Evolutionary conservation across 805 yeast genomes (phyloP), one percentile per base, ranked within the genome.

Genomic region (Candida maesae): DNA sequence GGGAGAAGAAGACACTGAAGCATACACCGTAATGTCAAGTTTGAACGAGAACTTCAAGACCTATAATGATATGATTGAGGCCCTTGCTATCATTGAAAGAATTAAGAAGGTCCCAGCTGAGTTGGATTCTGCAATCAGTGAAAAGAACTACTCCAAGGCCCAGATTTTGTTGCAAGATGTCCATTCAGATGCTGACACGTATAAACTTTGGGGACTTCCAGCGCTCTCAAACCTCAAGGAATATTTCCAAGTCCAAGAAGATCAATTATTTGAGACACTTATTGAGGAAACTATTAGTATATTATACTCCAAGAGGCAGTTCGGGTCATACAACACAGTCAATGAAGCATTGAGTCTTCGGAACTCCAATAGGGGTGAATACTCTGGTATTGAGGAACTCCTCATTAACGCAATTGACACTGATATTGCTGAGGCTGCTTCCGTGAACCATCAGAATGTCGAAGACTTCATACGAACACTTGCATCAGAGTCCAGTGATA

Each of bases 271-370:
- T 53, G 88, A 81, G 35, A 76, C 77, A 47, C 66, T 90, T 15
- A 66, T 85, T n/a, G 95, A 85, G 47, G 95, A 89, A 53, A 64
- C 88, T 31, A 80, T 78, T 44, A 73, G 71, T 35, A 81, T 85
- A 41, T 65, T 85, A n/a, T 86, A 81, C 52, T 66, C 83, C 31
- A 79, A 77, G 50, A 65, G 59, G 26, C 39, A 47, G 5, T 56
- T 58, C 25, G 34, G 44, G 5, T 19, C 39, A 4, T 50, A 35
- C 39, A 48, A 53, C 25, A 53, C 58, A 28, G 49, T 51, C 12
- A 48, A 55, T 33, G 58, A 61, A 4, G 14, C 25, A 3, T 9
- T 19, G 20, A 30, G 26, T 6, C 37, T 26, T 6, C 18, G 28
- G 17, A 23, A n/a, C 5, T 14, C 24, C 6, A 24, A 35, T 25